Evolutionary conservation across 1,139 yeast genomes (phyloP), one percentile per base, ranked within the genome.

Genomic region (Cylindricascospora bacillispora): DNA sequence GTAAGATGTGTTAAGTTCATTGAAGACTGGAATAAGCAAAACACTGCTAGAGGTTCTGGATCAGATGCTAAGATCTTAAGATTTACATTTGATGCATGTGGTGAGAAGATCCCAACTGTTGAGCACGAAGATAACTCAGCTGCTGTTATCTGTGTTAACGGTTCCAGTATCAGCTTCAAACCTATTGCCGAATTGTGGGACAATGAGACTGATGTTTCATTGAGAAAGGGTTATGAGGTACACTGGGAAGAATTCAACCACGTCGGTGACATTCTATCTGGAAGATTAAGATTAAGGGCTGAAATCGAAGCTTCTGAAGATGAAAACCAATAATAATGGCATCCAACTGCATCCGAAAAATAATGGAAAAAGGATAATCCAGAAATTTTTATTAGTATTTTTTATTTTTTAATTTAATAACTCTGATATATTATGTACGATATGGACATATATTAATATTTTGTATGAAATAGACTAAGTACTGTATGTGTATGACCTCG

Each of bases 1-100:
- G 76, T 86, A 41, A 77, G 73, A 56, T 83, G 95, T 33, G 76
- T 85, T 31, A 80, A 81, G 52, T 89, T 82, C 58, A 70, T 89
- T 41, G 97, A 89, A 53, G 65, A 68, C 13, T 55, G 63, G 56
- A 52, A 56, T 35, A 38, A 40, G 28, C 54, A 49, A 31, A 44
- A 56, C 37, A 49, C 46, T 27, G 52, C 52, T 4, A 36, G 47
- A 28, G 55, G 52, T 31, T 48, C 41, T 11, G 56, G 52, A 32
- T 39, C 33, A 21, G 59, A 52, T 31, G 43, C 49, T 27, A 52
- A 47, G 37, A 44, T 50, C 26, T 44, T 67, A 34, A 58, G 67
- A 49, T 63, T 60, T 48, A 55, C 54, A 29, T 63, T 53, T 41
- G 47, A 44, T 31, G 39, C 51, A 17, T 50, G 55, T 30, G 68